Base-by-base conservation (phyloP, 140 eudicot genomes). In the Ambrosia hybrid region DNA sequence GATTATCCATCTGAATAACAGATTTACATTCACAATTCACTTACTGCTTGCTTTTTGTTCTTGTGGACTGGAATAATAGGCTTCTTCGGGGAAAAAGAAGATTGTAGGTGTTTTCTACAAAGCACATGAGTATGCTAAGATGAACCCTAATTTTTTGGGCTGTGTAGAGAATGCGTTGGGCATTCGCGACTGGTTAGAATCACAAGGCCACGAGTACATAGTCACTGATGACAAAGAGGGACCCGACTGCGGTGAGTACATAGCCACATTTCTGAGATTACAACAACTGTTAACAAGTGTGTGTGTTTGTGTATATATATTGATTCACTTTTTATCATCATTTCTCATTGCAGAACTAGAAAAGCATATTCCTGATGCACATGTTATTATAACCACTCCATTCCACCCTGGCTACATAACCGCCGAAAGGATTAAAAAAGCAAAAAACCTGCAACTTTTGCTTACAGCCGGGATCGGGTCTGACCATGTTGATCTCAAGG, bases 381-480 rank as follows among this genome's bases (percentile, higher is more conserved):
- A 90, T 36, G 97, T 94, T 72, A 83, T 94, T 70, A 94, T 94
- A 51, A 78, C 90, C 2, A 94, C 99, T 52, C 99, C 99, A 6
- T 94, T 94, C 78, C 99, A 94, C 65, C 99, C 99, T 0, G 99
- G 97, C 33, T 94, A 94, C 70, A 92, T 94, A 6, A 90, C 96
- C 2, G 99, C 96, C 45, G 99, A 94, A 76, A 79, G 99, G 74
- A 94, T 94, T 46, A 94, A 94, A 59, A 88, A 76, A 66, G 99
- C 99, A 8, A 94, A 90, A 67, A 94, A 94, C 38, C 67, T 94
- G 82, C 91, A 90, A 63, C 90, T 94, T 11, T 38, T 94, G 74
- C 90, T 94, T 14, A 94, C 99, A 21, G 99, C 99, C 58, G 99
- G 99, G 15, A 88, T 94, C 5, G 99, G 99, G 17, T 94, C 99